phyloP scores from a whole-genome alignment of 345 rosid species.

The Aquilaria sinensis region DNA sequence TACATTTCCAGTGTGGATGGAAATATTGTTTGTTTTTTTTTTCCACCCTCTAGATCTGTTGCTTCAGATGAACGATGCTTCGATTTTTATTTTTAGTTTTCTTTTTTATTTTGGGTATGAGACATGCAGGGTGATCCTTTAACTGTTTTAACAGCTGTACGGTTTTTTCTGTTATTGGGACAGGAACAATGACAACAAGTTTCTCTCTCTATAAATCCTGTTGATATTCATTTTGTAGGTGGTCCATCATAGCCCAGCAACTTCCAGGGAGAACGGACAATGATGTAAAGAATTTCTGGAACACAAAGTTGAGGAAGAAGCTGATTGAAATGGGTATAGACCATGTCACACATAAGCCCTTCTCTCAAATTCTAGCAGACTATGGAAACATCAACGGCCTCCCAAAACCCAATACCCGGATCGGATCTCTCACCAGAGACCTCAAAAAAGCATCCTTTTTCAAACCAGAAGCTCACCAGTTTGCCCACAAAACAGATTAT shows the following conservation, averaged over 20 bases:
- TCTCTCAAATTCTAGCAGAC: slow-evolving; percentile 83
- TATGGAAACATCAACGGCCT: slow-evolving; percentile 73
- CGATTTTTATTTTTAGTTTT: too few relatives aligned
- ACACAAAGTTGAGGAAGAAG: slow-evolving; percentile 82
- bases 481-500: slow-evolving; percentile 12
- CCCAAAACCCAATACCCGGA: slow-evolving; percentile 32
- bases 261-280: slow-evolving; percentile 92
- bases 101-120: background rate
- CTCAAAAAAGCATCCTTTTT: slow-evolving; percentile 19
- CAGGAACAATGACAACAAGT: slow-evolving; percentile 1
- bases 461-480: slow-evolving; percentile 21
- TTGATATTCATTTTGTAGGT: slow-evolving; percentile 35
- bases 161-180: slow-evolving; percentile 5
- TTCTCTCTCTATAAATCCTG: background rate
- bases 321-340: slow-evolving; percentile 93
- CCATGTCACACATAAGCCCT: slow-evolving; percentile 87
- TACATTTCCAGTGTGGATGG: too few relatives aligned
- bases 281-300: slow-evolving; percentile 94
- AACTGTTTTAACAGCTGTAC: slow-evolving; percentile 13
- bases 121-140: background rate
- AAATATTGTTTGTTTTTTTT: too few relatives aligned
- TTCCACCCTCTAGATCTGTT: too few relatives aligned
- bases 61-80: too few relatives aligned
- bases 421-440: slow-evolving; percentile 43
- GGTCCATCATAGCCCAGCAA: slow-evolving; percentile 90